phyloP scores from a whole-genome alignment of 768 basidiomycete species.

The Suillus alpinus region DNA sequence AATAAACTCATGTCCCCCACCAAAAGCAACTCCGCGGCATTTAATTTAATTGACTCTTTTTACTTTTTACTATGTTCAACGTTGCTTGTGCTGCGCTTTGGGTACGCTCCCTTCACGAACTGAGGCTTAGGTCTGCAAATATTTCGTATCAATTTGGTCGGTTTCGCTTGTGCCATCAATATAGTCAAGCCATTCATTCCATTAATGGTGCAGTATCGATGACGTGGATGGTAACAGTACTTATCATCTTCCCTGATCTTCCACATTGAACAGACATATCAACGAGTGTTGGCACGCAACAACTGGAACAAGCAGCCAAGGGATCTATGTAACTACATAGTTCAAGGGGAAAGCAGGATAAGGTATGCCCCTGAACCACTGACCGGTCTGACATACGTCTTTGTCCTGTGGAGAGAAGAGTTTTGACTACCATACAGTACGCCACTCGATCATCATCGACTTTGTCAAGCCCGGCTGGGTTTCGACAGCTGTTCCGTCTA shows the following conservation, averaged over 20 bases:
- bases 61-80: background rate
- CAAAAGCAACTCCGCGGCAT: background rate
- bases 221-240: background rate
- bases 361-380: background rate
- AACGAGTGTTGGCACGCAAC: background rate
- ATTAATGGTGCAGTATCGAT: background rate
- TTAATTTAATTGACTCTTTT: background rate
- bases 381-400: background rate
- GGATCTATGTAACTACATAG: background rate
- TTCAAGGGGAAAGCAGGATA: background rate
- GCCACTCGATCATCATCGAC: background rate
- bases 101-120: background rate
- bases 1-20: background rate
- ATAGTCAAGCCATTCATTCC: background rate
- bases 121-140: background rate
- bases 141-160: background rate
- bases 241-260: background rate
- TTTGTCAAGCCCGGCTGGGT: background rate
- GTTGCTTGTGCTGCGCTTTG: background rate
- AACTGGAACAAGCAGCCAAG: background rate
- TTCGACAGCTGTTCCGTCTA: background rate
- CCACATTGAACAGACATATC: background rate
- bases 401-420: background rate
- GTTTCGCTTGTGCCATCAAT: background rate
- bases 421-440: background rate